A percentile compares a stretch with the other conserved stretches of the same genome.
phyloP scores from a whole-genome alignment of 352 stramenopile genomes.

The Globisporangium nodosum region DNA sequence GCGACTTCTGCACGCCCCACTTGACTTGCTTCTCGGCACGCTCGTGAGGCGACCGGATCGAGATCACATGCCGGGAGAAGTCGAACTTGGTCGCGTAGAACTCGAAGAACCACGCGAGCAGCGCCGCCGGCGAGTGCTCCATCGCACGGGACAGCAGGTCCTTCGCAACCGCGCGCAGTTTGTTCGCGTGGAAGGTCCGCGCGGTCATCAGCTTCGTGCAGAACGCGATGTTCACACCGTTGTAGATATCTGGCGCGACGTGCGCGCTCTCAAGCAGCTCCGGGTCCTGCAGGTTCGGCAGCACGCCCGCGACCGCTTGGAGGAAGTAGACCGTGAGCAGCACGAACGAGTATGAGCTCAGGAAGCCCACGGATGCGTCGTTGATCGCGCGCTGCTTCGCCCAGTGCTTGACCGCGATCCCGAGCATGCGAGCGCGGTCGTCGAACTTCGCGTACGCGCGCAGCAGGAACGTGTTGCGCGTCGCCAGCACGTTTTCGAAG shows the following conservation, averaged over 20 bases:
- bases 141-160: neutral
- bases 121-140: slow-evolving; percentile 39
- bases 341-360: slow-evolving; percentile 98
- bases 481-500: slow-evolving; percentile 80
- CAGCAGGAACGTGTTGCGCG: slow-evolving; percentile 75
- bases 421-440: slow-evolving; percentile 78
- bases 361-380: slow-evolving; percentile 92
- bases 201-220: slow-evolving; percentile 41
- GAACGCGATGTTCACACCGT: slow-evolving; percentile 72
- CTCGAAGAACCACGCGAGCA: slow-evolving; percentile 95
- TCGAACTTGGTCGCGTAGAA: slow-evolving; percentile 97
- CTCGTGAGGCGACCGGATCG: slow-evolving; percentile 65
- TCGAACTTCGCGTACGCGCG: slow-evolving; percentile 76
- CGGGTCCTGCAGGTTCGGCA: slow-evolving; percentile 94
- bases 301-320: slow-evolving; percentile 68
- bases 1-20: slow-evolving; percentile 46
- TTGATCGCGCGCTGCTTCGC: slow-evolving; percentile 96
- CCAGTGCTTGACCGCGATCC: slow-evolving; percentile 97
- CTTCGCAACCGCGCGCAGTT: neutral
- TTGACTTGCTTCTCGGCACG: slow-evolving; percentile 26
- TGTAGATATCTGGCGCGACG: slow-evolving; percentile 27
- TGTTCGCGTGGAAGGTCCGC: slow-evolving; percentile 29
- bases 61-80: slow-evolving; percentile 92
- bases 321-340: slow-evolving; percentile 97
- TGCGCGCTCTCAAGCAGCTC: slow-evolving; percentile 34